Evolutionary conservation across 805 yeast species (phyloP).

Genomic region (Dipodascus albidus): DNA sequence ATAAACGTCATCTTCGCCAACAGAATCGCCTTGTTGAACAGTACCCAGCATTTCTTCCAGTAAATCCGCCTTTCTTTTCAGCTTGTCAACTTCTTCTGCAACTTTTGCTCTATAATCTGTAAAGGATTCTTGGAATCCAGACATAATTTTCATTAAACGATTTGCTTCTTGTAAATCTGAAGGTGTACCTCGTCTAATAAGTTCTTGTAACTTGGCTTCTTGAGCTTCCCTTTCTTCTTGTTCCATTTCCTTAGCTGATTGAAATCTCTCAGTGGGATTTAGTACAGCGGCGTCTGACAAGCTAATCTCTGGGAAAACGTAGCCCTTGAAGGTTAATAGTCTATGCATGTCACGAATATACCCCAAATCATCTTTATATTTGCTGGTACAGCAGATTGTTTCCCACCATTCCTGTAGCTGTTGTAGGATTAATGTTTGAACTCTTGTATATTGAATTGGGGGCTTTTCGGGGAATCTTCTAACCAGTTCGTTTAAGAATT

Average conservation of each 20-base stretch:
- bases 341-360: conserved; percentile 95
- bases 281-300: conserved; percentile 87
- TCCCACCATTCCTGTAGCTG: conserved; percentile 96
- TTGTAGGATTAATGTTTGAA: conserved; percentile 75
- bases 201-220: conserved; percentile 88
- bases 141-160: conserved; percentile 94
- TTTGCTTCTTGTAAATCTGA: conserved; percentile 94
- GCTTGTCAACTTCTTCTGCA: conserved; percentile 70
- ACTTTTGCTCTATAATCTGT: conserved; percentile 69
- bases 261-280: conserved; percentile 77
- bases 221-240: conserved; percentile 89
- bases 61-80: conserved; percentile 76
- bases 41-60: conserved; percentile 71
- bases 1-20: conserved; percentile 55
- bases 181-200: conserved; percentile 91
- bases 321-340: conserved; percentile 79
- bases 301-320: conserved; percentile 83
- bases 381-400: conserved; percentile 80
- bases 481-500: conserved; percentile 86
- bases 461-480: conserved; percentile 92
- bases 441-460: conserved; percentile 69
- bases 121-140: conserved; percentile 82
- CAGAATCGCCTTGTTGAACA: conserved; percentile 25
- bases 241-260: conserved; percentile 81
- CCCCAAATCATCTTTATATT: conserved; percentile 84